Base-by-base conservation (phyloP, 768 basidiomycete genomes). In the Candolleomyces efflorescens region DNA sequence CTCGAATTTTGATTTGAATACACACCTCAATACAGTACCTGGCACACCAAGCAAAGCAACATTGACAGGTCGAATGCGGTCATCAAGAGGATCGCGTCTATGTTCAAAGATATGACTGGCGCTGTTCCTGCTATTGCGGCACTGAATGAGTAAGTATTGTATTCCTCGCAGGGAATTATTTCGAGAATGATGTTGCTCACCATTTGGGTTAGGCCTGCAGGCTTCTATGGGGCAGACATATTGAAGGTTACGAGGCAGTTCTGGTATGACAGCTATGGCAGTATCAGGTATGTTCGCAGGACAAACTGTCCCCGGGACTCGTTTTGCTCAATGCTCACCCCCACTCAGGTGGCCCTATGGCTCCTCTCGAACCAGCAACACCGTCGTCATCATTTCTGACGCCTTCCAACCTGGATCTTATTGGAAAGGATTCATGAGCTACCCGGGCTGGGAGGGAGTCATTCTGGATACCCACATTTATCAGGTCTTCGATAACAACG, bases 391-490 rank as follows among this genome's bases (percentile, higher is more conserved):
- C 55, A 76, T 91, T 38, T 84, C 87, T 63, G 91, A 92, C 60
- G 89, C 88, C 3, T 92, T 92, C 76, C 86, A 89, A 68, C 74
- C 82, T 39, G 75, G 87, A 53, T 81, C 77, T 61, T 86, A 80
- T 63, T 92, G 90, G 89, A 67, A 69, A 46, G 82, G 82, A 17
- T 89, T 86, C 61, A 75, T 83, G 75, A 69, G 78, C 1, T 57
- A 68, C 15, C 79, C 82, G 0, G 46, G 73, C 20, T 86, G 62
- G 55, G 64, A 83, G 24, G 87, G 87, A 11, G 90, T 91, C 26
- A 80, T 85, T 24, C 83, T 92, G 76, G 91, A 90, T 65, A 88
- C 84, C 24, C 89, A 91, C 67, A 82, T 86, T 52, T 90, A 91
- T 67, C 86, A 89, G 65, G 77, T 91, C 65, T 91, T 90, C 72